Evolutionary conservation across 257 asterid species (phyloP), one percentile per base, ranked within the genome.

Genomic region (Echium plantagineum): DNA sequence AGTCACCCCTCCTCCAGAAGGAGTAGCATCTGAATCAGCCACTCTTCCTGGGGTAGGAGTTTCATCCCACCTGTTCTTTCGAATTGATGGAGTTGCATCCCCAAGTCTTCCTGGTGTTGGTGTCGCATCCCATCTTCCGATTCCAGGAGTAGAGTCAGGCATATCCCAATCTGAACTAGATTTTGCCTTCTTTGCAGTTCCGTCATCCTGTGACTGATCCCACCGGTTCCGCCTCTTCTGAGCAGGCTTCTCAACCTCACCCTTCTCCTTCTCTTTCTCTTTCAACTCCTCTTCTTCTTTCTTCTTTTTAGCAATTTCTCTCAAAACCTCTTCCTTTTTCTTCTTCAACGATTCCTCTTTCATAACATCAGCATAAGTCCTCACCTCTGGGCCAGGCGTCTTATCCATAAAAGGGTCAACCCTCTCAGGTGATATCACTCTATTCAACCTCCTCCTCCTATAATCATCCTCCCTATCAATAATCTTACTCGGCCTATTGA

Each of bases 51-150:
- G 94, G 24, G 97, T 89, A 16, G 97, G 97, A 21, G 97, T 89
- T 78, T 89, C 97, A 58, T 89, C 97, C 97, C 97, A 89, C 68
- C 97, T 80, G 70, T 89, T 89, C 69, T 61, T 84, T 85, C 79
- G 80, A 15, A 83, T 61, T 0, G 94, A 83, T 0, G 96, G 96
- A 7, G 95, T 89, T 52, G 96, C 95, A 74, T 89, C 96, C 9
- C 95, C 90, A 20, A 83, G 24, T 71, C 95, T 81, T n/a, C 96
- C 96, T 2, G 96, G 96, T 0, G 97, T 90, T 0, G 96, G 96
- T 5, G 96, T 90, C 1, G 98, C 96, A 79, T 87, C 98, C 98
- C 98, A 90, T 71, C 95, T 83, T 48, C 96, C 98, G 64, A 85
- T 84, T 42, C 97, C 97, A 30, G 89, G 94, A 7, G 97, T 79